phyloP scores from a whole-genome alignment of 148 eudicot species.

The Agrostemma githago region DNA sequence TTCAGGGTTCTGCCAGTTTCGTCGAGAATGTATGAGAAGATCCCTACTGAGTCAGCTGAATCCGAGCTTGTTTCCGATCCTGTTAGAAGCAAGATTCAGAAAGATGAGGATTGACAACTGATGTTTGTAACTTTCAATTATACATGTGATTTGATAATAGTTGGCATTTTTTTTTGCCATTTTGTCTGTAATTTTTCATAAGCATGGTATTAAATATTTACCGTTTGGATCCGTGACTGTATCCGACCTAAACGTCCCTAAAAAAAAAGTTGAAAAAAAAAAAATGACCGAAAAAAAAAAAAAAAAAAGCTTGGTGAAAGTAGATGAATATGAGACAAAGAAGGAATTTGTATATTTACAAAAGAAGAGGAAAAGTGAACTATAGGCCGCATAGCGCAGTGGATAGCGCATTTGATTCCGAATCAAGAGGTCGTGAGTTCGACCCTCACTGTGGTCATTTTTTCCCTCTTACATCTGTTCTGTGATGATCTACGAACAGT shows the following conservation, averaged over 20 bases:
- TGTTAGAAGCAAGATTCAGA: constrained; percentile 13
- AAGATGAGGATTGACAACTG: constrained; percentile 20
- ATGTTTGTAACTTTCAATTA: background rate
- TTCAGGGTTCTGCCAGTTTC: constrained; percentile 46
- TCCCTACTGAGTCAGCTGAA: constrained; percentile 51
- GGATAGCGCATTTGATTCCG: constrained; percentile 36
- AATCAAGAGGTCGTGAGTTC: constrained; percentile 28
- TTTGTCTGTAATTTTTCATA: background rate
- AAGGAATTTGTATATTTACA: too few species aligned
- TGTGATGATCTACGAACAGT: too few species aligned
- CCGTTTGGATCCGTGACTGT: too few species aligned
- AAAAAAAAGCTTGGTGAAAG: too few species aligned
- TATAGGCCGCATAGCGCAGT: constrained; percentile 33
- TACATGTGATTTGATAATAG: background rate
- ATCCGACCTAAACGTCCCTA: too few species aligned
- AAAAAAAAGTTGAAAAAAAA: too few species aligned
- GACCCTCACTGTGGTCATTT: constrained; percentile 23
- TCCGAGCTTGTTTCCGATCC: constrained; percentile 61
- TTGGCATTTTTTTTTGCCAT: background rate
- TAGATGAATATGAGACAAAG: too few species aligned
- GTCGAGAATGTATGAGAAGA: constrained; percentile 54
- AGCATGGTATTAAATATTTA: background rate
- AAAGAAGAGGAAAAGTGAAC: too few species aligned
- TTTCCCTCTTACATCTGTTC: background rate
- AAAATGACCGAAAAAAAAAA: too few species aligned